Conservation (phyloP, 495 filamentous ascomycete species). For the Penicillium canescens region DNA sequence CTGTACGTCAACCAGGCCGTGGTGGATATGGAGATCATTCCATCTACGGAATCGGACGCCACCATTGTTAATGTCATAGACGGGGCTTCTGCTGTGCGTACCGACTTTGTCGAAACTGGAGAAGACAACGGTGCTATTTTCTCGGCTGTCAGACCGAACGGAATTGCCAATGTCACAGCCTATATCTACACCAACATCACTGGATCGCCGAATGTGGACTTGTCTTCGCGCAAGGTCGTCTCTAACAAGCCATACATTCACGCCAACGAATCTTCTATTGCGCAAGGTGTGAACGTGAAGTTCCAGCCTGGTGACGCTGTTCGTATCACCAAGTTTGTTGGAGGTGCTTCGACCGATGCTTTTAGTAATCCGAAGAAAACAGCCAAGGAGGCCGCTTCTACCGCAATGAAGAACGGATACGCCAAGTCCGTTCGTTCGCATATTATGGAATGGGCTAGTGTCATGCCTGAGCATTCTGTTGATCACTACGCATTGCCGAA, state of each 20-base stretch:
- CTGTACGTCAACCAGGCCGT: constrained; percentile 61
- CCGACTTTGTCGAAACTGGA: constrained; percentile 54
- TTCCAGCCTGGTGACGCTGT: constrained; percentile 50
- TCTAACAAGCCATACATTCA: constrained; percentile 48
- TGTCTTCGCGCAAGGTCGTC: constrained; percentile 44
- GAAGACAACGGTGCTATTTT: constrained; percentile 51
- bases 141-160: constrained; percentile 56
- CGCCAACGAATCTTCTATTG: constrained; percentile 60
- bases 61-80: constrained; percentile 60
- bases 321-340: constrained; percentile 59
- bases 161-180: constrained; percentile 56
- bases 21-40: constrained; percentile 56
- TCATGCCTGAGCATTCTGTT: constrained; percentile 57
- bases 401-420: constrained; percentile 47
- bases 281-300: constrained; percentile 51
- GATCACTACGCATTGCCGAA: constrained; percentile 63
- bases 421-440: constrained; percentile 48
- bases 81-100: constrained; percentile 58
- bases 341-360: constrained; percentile 61
- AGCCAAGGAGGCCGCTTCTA: constrained; percentile 47
- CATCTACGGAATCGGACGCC: constrained; percentile 46
- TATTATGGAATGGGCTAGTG: constrained; percentile 53
- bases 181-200: constrained; percentile 56
- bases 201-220: constrained; percentile 45
- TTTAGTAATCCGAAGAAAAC: constrained; percentile 52